phyloP scores from a whole-genome alignment of 2,329 filamentous ascomycete species.

The Trichoderma cornu-damae region DNA sequence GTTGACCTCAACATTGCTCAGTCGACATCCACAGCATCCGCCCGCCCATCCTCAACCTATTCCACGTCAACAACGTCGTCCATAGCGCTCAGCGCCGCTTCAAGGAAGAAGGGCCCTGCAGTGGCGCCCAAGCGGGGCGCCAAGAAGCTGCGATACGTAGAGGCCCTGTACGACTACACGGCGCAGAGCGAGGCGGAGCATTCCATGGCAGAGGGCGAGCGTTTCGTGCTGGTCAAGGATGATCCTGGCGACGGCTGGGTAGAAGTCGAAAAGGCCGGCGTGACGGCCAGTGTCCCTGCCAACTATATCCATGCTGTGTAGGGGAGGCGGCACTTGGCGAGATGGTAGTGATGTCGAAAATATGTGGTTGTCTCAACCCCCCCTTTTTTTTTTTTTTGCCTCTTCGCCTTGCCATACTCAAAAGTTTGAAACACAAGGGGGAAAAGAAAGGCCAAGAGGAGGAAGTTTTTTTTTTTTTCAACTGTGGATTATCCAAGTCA shows the following conservation, averaged over 20 bases:
- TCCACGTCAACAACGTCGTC: slow-evolving; percentile 59
- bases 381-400: background rate
- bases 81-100: slow-evolving; percentile 27
- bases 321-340: slow-evolving; percentile 20
- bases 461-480: too few relatives aligned
- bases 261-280: slow-evolving; percentile 88
- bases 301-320: slow-evolving; percentile 81
- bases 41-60: slow-evolving; percentile 68
- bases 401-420: too few relatives aligned
- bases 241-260: slow-evolving; percentile 94
- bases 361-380: background rate
- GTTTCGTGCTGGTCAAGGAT: slow-evolving; percentile 81
- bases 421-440: too few relatives aligned
- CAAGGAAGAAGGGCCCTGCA: slow-evolving; percentile 83
- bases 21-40: slow-evolving; percentile 39
- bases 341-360: background rate
- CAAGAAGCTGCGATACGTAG: slow-evolving; percentile 90
- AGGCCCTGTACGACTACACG: slow-evolving; percentile 87
- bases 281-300: slow-evolving; percentile 83
- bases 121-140: slow-evolving; percentile 87
- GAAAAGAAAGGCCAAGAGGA: background rate
- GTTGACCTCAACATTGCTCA: slow-evolving; percentile 57
- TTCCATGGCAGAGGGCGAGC: slow-evolving; percentile 84
- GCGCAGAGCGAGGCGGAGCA: slow-evolving; percentile 83
- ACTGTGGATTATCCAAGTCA: too few relatives aligned